phyloP scores from a whole-genome alignment of 2,329 filamentous ascomycete species.

The Verruconis gallopava region DNA sequence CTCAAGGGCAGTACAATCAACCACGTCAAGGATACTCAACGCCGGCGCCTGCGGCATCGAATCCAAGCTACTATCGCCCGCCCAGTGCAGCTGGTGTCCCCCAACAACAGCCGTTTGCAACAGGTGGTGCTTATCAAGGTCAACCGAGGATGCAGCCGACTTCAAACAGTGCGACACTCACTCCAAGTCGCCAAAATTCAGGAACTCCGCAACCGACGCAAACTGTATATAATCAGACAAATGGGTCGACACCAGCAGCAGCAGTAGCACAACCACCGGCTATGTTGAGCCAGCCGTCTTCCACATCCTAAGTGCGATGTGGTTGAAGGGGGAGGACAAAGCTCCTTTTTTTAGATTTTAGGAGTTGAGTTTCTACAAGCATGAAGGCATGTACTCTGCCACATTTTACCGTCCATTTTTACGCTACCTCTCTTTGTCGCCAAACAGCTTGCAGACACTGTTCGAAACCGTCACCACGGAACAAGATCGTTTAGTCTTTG shows the following conservation, averaged over 20 bases:
- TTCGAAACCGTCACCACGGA: too few relatives aligned
- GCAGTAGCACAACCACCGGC: background rate
- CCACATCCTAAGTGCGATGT: too few relatives aligned
- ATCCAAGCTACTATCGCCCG: constrained; percentile 4
- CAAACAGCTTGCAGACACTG: too few relatives aligned
- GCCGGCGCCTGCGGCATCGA: background rate
- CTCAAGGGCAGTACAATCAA: background rate
- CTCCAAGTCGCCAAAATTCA: background rate
- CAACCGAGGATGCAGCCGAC: constrained; percentile 1
- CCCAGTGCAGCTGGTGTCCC: background rate
- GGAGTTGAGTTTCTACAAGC: too few relatives aligned
- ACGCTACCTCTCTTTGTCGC: too few relatives aligned
- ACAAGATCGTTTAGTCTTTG: too few relatives aligned
- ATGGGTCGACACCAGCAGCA: background rate
- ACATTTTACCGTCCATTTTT: too few relatives aligned
- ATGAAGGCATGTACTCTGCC: too few relatives aligned
- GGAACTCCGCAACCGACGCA: constrained; percentile 3
- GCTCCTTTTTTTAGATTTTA: too few relatives aligned
- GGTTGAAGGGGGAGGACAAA: too few relatives aligned
- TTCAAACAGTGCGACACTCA: background rate
- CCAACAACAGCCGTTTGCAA: background rate
- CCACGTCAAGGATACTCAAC: background rate
- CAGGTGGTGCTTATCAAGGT: background rate
- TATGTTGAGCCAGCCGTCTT: background rate
- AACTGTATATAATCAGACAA: background rate